Evolutionary conservation across 1,139 yeast species (phyloP), one percentile per base, ranked within the genome.

Genomic region (Dujonia santamariae): DNA sequence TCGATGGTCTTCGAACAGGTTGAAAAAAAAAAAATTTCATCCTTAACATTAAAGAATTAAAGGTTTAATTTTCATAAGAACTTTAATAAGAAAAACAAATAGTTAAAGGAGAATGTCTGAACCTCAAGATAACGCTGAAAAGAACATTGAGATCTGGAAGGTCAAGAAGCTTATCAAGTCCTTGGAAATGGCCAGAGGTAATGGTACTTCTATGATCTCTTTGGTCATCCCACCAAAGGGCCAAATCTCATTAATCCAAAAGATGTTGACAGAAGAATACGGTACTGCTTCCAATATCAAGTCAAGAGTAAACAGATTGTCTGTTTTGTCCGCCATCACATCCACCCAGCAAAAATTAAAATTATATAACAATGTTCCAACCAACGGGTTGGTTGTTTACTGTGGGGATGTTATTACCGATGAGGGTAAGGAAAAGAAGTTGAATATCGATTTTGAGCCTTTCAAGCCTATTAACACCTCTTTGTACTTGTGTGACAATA

Each of bases 221-320:
- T 73, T 92, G 59, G 85, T 92, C 52, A 86, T 92, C 45, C 95
- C 98, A 30, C 98, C 98, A 50, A 84, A 78, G 58, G 94, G 95
- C 39, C 98, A 92, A 65, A 84, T 92, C 53, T 75, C 97, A 12
- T 76, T 87, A 53, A 78, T 76, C 42, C 90, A 84, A 56, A 90
- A 86, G 67, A 84, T 86, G 92, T 75, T 92, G 65, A 86, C 97
- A 6, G 98, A 92, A 69, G 98, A 92, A 71, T 90, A 88, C 63
- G 98, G 98, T 61, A 92, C 98, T 14, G 98, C 98, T 4, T 87
- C 97, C 31, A 92, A 92, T 60, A 92, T 92, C 61, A 92, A 92
- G 63, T 90, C 97, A 24, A 85, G 98, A 61, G 98, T 92, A 38
- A 92, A 92, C 70, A 78, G 98, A 66, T 72, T 87, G 52, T 87